A percentile compares a stretch with the other conserved stretches of the same genome.
These are phyloP conservation scores for Zygosaccharomyces sapae DNA, from an alignment of 1,139 yeast species.

Conservation along the genomic window DNA sequence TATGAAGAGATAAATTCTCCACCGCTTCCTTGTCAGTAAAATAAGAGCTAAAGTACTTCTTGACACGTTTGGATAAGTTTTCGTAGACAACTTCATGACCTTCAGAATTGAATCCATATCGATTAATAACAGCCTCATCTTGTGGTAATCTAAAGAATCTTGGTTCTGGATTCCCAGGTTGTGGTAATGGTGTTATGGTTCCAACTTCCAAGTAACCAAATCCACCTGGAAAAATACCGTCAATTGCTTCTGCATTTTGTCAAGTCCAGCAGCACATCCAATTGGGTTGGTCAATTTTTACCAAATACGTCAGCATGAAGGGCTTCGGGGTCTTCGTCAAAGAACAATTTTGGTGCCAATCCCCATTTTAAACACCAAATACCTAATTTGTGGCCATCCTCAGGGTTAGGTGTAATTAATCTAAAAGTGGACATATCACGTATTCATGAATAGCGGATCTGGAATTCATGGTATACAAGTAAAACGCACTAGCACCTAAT, in stretches of 20 bases:
- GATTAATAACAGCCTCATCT: constrained; percentile 86
- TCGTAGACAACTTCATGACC: constrained; percentile 78
- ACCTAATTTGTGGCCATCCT: constrained; percentile 76
- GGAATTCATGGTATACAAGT: constrained; percentile 60
- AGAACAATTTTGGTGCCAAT: constrained; percentile 55
- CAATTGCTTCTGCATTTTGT: constrained; percentile 95
- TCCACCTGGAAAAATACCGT: constrained; percentile 70
- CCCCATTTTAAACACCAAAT: constrained; percentile 66
- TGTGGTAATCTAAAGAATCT: constrained; percentile 79
- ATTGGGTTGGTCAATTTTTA: constrained; percentile 64
- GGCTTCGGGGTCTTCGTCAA: constrained; percentile 51
- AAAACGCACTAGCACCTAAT: constrained; percentile 39
- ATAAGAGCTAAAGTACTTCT: constrained; percentile 37
- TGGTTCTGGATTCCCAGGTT: constrained; percentile 90
- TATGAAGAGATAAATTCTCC: constrained; percentile 53
- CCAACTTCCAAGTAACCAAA: constrained; percentile 92
- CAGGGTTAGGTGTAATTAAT: constrained; percentile 65
- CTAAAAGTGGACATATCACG: constrained; percentile 74
- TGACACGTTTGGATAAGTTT: constrained; percentile 58
- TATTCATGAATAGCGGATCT: constrained; percentile 82
- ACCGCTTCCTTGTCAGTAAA: constrained; percentile 25
- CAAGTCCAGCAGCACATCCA: constrained; percentile 95
- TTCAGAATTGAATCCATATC: constrained; percentile 90
- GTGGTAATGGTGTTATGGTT: constrained; percentile 86
- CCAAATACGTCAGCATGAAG: constrained; percentile 66